Evolutionary conservation across 2,329 filamentous ascomycete genomes (phyloP), one percentile per base, ranked within the genome.

Genomic region (Colletotrichum gloeosporioides): DNA sequence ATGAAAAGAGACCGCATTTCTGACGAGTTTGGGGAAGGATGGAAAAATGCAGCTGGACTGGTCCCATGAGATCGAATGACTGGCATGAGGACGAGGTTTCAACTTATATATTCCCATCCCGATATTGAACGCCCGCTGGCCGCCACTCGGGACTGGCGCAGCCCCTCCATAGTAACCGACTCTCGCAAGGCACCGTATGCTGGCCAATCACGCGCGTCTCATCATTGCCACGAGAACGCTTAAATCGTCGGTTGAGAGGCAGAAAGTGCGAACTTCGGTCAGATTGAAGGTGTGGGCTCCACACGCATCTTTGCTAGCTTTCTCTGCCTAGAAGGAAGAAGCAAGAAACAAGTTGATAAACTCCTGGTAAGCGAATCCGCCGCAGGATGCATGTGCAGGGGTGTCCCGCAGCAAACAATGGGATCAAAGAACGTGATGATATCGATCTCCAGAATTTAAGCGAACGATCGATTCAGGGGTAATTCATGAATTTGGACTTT

Each of bases 11-110:
- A 49, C 18, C 44, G n/a, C 44, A 49, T 49, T 22, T 49, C 0
- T 49, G 44, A 4, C 3, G 1, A 49, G 0, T 4, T 49, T 22
- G 0, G 2, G 15, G 64, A 76, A 73, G n/a, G 36, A 18, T 18
- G 16, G 3, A 18, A 12, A n/a, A 10, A 5, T 8, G 59, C 6
- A 1, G 1, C 0, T 6, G 44, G 3, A 18, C n/a, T 53, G 13
- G 7, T 55, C 31, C 29, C 5, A 22, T 1, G 13, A 57, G 32
- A 15, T 3, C 1, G 4, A 55, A 3, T 3, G 8, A n/a, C 27
- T 18, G 8, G 32, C 27, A 32, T 18, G 27, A 61, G 15, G 29
- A 12, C 8, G 27, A 31, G 57, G 25, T 16, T 29, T 61, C 9
- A 4, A 27, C 9, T 34, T 62, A 62, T 62, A 62, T 8, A 22